A percentile compares a stretch with the other conserved stretches of the same genome.
Evolutionary conservation across 2,329 filamentous ascomycete genomes (phyloP).

Genomic region (Phymatotrichopsis omnivora): DNA sequence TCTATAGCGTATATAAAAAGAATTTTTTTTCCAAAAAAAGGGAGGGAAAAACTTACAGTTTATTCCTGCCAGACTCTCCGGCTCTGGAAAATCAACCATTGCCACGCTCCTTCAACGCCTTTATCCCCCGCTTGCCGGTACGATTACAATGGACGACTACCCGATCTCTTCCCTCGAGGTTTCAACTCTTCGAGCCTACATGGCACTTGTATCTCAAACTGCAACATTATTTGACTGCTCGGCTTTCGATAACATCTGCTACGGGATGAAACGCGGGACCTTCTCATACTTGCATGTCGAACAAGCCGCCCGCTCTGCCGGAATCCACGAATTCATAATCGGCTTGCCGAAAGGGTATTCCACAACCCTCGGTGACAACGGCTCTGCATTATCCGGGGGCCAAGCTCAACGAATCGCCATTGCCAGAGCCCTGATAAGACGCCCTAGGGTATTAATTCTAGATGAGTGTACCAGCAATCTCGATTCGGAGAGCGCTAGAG

Average conservation of each 20-base stretch:
- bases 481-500: constrained; percentile 56
- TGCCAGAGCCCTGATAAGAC: constrained; percentile 63
- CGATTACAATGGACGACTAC: constrained; percentile 49
- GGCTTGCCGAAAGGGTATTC: constrained; percentile 61
- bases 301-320: constrained; percentile 47
- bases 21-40: too few relatives aligned
- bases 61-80: constrained; percentile 51
- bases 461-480: constrained; percentile 82
- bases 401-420: constrained; percentile 76
- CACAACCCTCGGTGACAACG: constrained; percentile 61
- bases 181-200: constrained; percentile 47
- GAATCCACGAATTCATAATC: constrained; percentile 65
- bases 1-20: too few relatives aligned
- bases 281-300: constrained; percentile 42
- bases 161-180: constrained; percentile 52
- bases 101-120: constrained; percentile 63
- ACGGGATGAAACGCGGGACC: constrained; percentile 55
- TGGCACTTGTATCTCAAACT: constrained; percentile 59
- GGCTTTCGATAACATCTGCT: constrained; percentile 70
- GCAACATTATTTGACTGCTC: constrained; percentile 69
- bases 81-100: constrained; percentile 85
- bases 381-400: constrained; percentile 67
- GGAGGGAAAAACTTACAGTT: constrained; percentile 5
- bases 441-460: constrained; percentile 62
- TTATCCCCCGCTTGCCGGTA: constrained; percentile 42